A percentile compares a stretch with the other conserved stretches of the same genome.
Evolutionary conservation across 495 filamentous ascomycete species (phyloP).

Genomic region (Xylaria telfairii): DNA sequence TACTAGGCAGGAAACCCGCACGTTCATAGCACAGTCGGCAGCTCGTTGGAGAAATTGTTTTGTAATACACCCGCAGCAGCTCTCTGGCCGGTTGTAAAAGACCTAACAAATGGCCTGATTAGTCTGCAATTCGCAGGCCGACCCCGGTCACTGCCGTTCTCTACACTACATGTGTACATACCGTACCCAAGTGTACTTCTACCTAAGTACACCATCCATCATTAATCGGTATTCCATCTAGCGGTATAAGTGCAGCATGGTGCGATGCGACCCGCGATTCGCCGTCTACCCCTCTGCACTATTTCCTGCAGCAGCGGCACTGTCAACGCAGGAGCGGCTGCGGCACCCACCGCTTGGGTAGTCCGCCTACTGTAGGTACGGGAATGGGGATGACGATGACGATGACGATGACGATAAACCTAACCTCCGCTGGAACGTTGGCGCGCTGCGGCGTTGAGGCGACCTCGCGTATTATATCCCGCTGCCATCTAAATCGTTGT

Average conservation of each 20-base stretch:
- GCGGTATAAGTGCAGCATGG: neutral
- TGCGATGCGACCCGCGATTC: slow-evolving; percentile 3
- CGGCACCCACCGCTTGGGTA: neutral
- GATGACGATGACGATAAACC: neutral
- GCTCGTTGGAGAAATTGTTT: slow-evolving; percentile 13
- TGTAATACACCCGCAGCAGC: slow-evolving; percentile 3
- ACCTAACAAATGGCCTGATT: slow-evolving; percentile 9
- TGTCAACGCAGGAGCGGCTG: slow-evolving; percentile 10
- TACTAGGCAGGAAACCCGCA: neutral
- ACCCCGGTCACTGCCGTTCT: slow-evolving; percentile 10
- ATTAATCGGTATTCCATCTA: too few species aligned
- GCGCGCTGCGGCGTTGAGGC: neutral
- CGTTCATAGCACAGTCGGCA: neutral
- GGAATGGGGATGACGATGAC: neutral
- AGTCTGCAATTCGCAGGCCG: slow-evolving; percentile 8
- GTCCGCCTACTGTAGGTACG: neutral
- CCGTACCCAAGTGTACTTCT: too few species aligned
- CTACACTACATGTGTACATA: neutral
- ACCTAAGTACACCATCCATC: too few species aligned
- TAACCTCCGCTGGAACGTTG: neutral
- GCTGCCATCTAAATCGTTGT: neutral
- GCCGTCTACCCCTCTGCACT: slow-evolving; percentile 2
- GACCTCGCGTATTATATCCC: slow-evolving; percentile 18
- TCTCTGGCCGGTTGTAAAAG: slow-evolving; percentile 4
- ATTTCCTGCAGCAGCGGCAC: slow-evolving; percentile 16